These are phyloP conservation scores for Caloboletus inedulis DNA, from an alignment of 1,284 basidiomycete species.

Conservation along the genomic window DNA sequence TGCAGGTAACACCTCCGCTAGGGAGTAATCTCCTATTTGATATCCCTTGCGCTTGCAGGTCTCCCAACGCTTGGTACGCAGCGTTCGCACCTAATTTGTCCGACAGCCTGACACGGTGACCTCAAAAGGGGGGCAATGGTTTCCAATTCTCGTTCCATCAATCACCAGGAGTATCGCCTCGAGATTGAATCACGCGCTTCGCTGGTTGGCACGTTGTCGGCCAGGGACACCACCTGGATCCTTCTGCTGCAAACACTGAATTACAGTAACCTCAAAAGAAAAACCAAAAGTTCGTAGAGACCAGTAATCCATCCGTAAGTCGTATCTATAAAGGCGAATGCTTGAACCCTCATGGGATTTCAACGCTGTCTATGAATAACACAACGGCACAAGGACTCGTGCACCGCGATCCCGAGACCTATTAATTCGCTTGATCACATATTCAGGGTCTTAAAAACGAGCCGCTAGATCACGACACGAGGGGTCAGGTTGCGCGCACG, in stretches of 20 bases:
- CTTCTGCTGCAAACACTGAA: neutral
- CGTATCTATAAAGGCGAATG: conserved; percentile 19
- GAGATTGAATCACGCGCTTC: conserved; percentile 16
- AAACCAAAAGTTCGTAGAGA: conserved; percentile 7
- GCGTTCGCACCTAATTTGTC: conserved; percentile 13
- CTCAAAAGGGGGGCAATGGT: neutral
- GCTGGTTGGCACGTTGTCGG: conserved; percentile 22
- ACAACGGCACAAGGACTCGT: conserved; percentile 4
- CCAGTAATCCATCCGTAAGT: conserved; percentile 13
- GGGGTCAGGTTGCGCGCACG: conserved; percentile 24
- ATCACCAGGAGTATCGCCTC: conserved; percentile 18
- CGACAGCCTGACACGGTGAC: conserved; percentile 8
- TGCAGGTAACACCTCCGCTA: neutral
- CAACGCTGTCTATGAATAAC: conserved; percentile 23
- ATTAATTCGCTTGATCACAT: conserved; percentile 19
- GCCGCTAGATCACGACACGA: conserved; percentile 22
- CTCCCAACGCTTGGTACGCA: conserved; percentile 10
- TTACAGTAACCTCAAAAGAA: conserved; percentile 2
- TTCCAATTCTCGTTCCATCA: conserved; percentile 16
- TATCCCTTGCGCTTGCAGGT: conserved; percentile 17
- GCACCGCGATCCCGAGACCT: conserved; percentile 10
- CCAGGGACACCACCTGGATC: neutral
- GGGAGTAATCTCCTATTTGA: conserved; percentile 22
- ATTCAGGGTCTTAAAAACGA: conserved; percentile 31
- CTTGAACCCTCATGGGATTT: conserved; percentile 12